Evolutionary conservation across 2,329 filamentous ascomycete genomes (phyloP), one percentile per base, ranked within the genome.

Genomic region (Chrysosporium keratinophilum): DNA sequence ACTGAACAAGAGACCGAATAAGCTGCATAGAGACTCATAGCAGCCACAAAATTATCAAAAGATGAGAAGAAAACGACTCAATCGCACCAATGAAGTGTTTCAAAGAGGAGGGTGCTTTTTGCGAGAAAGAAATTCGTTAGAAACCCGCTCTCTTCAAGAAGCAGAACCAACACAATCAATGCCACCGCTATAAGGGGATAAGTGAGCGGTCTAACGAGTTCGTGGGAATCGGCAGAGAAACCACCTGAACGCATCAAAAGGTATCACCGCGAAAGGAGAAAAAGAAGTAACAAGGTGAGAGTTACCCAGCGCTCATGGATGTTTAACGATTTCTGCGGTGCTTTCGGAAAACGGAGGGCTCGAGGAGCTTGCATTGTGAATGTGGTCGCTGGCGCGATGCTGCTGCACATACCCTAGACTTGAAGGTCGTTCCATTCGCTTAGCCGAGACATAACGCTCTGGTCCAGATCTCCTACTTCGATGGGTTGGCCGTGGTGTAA

Each of bases 361-460:
- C 61, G 34, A 71, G 66, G 68, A 64, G 58, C 66, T 69, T 20
- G 66, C 64, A 48, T 71, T 67, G 53, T 73, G 71, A 34, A 77
- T 75, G 55, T 75, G 70, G 48, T 77, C 74, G 51, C 68, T 71
- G 3, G 74, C 71, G 34, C 74, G 71, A 59, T 75, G 69, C 55
- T 76, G 71, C 9, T 71, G 67, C 10, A 78, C 75, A 54, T 74
- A 76, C 0, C 76, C 76, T 65, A 78, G 63, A 50, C 74, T 76
- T 5, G 73, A 74, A 0, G 74, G 74, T 42, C 74, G 69, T 47
- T 66, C 67, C 61, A 53, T 15, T 54, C 55, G 43, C 57, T 58
- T 39, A 60, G 60, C 5, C 61, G 63, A 37, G 28, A 52, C 33
- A 31, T 42, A 57, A 1, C 51, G 45, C 10, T 44, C 48, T 17